These are phyloP conservation scores for Microcyclospora pomicola DNA, from an alignment of 2,329 filamentous ascomycete genomes.

Conservation along the genomic window DNA sequence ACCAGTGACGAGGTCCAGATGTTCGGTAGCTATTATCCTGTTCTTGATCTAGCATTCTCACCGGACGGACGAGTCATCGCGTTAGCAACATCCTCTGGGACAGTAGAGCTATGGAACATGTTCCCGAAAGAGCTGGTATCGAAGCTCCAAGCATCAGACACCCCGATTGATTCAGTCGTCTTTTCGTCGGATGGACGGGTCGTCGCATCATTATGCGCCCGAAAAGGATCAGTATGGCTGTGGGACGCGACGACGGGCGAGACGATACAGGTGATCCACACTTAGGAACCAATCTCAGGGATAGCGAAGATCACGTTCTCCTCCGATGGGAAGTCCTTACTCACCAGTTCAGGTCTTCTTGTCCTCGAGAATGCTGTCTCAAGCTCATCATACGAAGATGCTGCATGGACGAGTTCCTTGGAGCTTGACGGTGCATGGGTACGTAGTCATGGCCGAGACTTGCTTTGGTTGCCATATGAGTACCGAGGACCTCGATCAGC, in stretches of 20 bases:
- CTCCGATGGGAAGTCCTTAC: slow-evolving; percentile 4
- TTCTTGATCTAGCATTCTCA: too few relatives aligned
- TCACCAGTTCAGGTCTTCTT: neutral
- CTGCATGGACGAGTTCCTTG: too few relatives aligned
- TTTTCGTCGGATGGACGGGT: slow-evolving; percentile 3
- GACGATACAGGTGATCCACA: slow-evolving; percentile 6
- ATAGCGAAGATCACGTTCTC: neutral
- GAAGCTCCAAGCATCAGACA: neutral
- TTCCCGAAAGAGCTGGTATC: slow-evolving; percentile 1
- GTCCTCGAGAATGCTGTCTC: neutral
- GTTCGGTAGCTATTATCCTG: slow-evolving; percentile 7
- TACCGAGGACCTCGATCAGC: neutral
- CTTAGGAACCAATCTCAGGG: neutral
- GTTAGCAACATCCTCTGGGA: neutral
- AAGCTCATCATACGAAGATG: too few relatives aligned
- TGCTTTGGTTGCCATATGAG: neutral
- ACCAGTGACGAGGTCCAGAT: slow-evolving; percentile 8
- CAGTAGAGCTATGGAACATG: slow-evolving; percentile 3
- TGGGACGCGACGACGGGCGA: slow-evolving; percentile 7
- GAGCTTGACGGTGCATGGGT: neutral
- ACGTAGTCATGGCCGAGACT: neutral
- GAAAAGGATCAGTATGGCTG: slow-evolving; percentile 5
- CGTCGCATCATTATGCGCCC: neutral
- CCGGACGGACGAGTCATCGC: too few relatives aligned
- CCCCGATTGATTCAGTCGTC: neutral